phyloP scores from a whole-genome alignment of 2,329 filamentous ascomycete species.

The Clarireedia monteithiana region DNA sequence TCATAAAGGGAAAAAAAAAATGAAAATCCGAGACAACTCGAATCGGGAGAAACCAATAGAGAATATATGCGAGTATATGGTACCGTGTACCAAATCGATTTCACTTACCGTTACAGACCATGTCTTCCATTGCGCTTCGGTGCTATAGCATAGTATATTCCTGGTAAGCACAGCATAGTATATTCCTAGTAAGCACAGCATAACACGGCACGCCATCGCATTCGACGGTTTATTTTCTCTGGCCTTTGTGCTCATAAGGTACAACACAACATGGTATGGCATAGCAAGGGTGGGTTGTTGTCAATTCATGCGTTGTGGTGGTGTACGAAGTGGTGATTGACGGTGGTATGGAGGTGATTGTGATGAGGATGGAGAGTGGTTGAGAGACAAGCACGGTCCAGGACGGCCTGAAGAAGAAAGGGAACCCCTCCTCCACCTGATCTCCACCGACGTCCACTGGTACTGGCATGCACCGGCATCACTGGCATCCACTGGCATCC shows the following conservation, averaged over 20 bases:
- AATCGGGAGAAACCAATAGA: background rate
- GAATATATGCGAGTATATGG: background rate
- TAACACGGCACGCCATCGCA: background rate
- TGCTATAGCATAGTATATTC: background rate
- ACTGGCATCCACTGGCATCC: no score
- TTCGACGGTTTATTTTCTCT: background rate
- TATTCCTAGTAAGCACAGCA: background rate
- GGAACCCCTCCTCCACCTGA: background rate
- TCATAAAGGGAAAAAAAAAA: background rate
- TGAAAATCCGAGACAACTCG: background rate
- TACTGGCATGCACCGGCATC: no score
- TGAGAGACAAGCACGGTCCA: background rate
- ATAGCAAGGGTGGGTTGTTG: constrained; percentile 31
- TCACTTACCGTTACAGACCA: background rate
- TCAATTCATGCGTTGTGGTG: constrained; percentile 45
- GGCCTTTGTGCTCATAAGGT: constrained; percentile 32
- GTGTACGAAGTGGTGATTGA: no score
- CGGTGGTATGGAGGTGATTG: constrained; percentile 26
- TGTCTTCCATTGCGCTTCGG: background rate
- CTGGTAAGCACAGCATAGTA: background rate
- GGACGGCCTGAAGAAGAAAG: background rate
- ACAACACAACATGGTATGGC: constrained; percentile 32
- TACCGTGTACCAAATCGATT: background rate
- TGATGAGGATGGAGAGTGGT: constrained; percentile 24
- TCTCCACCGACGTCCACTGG: no score